Evolutionary conservation across 2,329 filamentous ascomycete species (phyloP).

Genomic region (Cytospora piceae): DNA sequence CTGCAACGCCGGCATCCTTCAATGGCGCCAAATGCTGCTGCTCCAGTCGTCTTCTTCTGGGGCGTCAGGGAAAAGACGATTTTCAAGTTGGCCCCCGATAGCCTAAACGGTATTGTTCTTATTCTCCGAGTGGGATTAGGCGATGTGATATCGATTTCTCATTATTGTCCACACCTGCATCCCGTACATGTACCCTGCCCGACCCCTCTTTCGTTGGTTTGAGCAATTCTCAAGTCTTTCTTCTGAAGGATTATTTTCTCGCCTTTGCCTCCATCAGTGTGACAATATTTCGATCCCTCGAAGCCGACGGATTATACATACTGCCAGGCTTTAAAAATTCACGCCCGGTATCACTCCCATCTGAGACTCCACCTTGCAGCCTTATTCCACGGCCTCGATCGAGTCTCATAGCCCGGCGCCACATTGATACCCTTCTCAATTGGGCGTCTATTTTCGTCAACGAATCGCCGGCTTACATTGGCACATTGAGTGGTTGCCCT

Average conservation of each 20-base stretch:
- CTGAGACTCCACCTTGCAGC: constrained; percentile 1
- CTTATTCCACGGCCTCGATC: constrained; percentile 8
- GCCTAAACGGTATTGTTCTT: constrained; percentile 12
- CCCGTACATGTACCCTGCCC: constrained; percentile 19
- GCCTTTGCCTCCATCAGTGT: not conserved
- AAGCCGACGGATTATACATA: not conserved
- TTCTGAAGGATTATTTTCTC: not conserved
- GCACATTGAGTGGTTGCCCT: constrained; percentile 43
- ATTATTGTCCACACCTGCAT: not conserved
- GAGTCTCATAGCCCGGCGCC: constrained; percentile 35
- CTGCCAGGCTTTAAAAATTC: constrained; percentile 3
- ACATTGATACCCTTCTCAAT: constrained; percentile 42
- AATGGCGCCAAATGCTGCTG: constrained; percentile 25
- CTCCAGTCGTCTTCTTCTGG: constrained; percentile 13
- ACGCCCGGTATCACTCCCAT: constrained; percentile 4
- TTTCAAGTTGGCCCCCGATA: constrained; percentile 7
- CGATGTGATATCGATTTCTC: constrained; percentile 7
- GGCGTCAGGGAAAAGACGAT: not conserved
- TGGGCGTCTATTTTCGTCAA: constrained; percentile 51
- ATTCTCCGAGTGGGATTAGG: not conserved
- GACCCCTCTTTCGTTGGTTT: not conserved
- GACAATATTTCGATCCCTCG: not conserved
- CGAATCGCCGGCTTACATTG: constrained; percentile 47
- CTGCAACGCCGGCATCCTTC: constrained; percentile 15
- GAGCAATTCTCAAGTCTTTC: not conserved